Conservation (phyloP, 768 basidiomycete genomes). For the Naganishia kalamii region DNA sequence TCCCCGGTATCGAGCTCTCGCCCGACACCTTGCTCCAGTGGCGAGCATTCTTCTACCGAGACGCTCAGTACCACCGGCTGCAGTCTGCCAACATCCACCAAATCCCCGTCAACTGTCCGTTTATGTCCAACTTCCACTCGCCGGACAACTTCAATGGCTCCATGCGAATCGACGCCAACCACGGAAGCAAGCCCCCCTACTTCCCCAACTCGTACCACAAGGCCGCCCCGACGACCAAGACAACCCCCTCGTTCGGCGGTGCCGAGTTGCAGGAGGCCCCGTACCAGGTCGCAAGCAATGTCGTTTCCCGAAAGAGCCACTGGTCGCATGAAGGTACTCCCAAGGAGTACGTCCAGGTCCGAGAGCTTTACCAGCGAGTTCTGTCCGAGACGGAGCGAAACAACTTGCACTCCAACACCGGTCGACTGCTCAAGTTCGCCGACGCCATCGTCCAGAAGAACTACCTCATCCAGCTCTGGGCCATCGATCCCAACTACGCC, state of each 20-base stretch:
- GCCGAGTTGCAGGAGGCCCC: conserved; percentile 31
- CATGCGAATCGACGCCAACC: conserved; percentile 32
- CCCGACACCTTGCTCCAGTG: conserved; percentile 42
- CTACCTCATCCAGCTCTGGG: conserved; percentile 40
- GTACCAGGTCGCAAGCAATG: conserved; percentile 36
- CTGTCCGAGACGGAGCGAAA: conserved; percentile 35
- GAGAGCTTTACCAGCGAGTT: conserved; percentile 41
- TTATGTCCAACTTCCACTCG: conserved; percentile 32
- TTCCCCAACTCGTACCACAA: conserved; percentile 35
- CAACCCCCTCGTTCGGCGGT: conserved; percentile 31
- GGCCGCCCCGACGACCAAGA: conserved; percentile 23
- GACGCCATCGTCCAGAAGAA: conserved; percentile 41
- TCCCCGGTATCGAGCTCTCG: conserved; percentile 42
- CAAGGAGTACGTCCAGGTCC: conserved; percentile 42
- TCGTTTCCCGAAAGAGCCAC: conserved; percentile 36
- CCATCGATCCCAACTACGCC: conserved; percentile 37
- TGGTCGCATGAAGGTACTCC: conserved; percentile 41
- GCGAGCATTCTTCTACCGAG: conserved; percentile 43
- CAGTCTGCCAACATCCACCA: conserved; percentile 43
- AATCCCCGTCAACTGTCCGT: conserved; percentile 28
- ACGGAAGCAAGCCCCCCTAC: conserved; percentile 18
- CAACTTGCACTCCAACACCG: conserved; percentile 43
- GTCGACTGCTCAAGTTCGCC: conserved; percentile 31
- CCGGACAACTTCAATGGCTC: conserved; percentile 41
- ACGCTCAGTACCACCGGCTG: conserved; percentile 39